phyloP scores from a whole-genome alignment of 345 rosid genomes.

The Psidium guajava region DNA sequence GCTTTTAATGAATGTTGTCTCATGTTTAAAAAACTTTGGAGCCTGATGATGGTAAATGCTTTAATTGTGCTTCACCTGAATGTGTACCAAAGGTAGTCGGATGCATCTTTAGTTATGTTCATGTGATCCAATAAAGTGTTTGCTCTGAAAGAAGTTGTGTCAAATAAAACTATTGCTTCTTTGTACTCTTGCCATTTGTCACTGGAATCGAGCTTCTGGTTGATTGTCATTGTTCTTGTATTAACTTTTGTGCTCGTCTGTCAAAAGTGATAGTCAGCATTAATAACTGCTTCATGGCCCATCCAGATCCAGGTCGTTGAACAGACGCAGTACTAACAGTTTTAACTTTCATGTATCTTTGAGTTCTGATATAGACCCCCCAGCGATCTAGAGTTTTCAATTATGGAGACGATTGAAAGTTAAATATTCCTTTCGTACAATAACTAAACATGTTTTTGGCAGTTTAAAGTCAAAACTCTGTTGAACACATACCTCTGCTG shows the following conservation, averaged over 20 bases:
- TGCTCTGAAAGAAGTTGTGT: constrained; percentile 33
- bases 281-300: not conserved
- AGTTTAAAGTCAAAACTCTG: not conserved
- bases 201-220: constrained; percentile 19
- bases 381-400: not conserved
- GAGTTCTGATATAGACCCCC: not conserved
- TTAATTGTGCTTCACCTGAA: constrained; percentile 23
- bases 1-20: not conserved
- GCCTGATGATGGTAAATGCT: not conserved
- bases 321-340: not conserved
- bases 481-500: constrained; percentile 39
- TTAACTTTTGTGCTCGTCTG: constrained; percentile 44
- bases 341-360: not conserved
- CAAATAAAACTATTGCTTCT: constrained; percentile 44
- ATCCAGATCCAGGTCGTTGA: not conserved
- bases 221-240: constrained; percentile 36
- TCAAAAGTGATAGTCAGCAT: not conserved
- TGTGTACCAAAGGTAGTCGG: constrained; percentile 83
- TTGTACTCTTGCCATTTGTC: constrained; percentile 41
- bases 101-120: constrained; percentile 54
- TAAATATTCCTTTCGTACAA: not conserved
- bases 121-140: constrained; percentile 52
- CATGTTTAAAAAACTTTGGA: not conserved
- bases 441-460: not conserved
- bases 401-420: not conserved